phyloP scores from a whole-genome alignment of 139 green algal genomes.

The Tetradesmus lagerheimii region DNA sequence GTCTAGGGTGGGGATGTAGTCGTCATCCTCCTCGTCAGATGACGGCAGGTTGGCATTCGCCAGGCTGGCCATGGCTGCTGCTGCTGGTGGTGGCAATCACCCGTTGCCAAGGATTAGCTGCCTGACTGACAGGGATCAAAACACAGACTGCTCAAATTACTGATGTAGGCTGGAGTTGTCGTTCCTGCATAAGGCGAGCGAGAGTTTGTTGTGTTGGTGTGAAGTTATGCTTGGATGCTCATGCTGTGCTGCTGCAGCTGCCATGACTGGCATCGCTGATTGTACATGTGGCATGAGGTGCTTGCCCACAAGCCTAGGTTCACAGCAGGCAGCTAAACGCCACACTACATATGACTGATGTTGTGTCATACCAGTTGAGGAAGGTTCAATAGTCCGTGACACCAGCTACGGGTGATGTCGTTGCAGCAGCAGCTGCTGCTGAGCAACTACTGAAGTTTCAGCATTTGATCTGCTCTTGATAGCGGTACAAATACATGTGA shows the following conservation, averaged over 20 bases:
- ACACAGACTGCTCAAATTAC: too few species aligned
- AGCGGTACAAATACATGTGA: background rate
- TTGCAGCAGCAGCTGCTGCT: background rate
- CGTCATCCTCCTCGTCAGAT: conserved; percentile 79
- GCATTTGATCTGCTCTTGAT: background rate
- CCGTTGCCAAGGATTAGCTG: too few species aligned
- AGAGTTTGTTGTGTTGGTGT: background rate
- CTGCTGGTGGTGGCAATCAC: background rate
- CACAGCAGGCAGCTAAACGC: too few species aligned
- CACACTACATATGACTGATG: too few species aligned
- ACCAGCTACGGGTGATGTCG: background rate
- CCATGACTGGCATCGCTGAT: background rate
- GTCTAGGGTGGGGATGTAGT: conserved; percentile 72
- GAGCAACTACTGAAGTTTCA: background rate
- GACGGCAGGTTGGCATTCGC: conserved; percentile 66
- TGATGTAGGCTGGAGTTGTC: background rate
- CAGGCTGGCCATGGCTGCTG: conserved; percentile 49
- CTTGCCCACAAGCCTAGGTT: background rate
- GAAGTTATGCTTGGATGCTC: background rate
- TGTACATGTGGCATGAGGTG: background rate
- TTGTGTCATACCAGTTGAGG: too few species aligned
- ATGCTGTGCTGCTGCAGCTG: background rate
- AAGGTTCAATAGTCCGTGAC: too few species aligned
- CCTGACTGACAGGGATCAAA: too few species aligned
- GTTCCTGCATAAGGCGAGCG: background rate